Evolutionary conservation across 2,329 filamentous ascomycete species (phyloP), one percentile per base, ranked within the genome.

Genomic region (Cyclaneusma minus): DNA sequence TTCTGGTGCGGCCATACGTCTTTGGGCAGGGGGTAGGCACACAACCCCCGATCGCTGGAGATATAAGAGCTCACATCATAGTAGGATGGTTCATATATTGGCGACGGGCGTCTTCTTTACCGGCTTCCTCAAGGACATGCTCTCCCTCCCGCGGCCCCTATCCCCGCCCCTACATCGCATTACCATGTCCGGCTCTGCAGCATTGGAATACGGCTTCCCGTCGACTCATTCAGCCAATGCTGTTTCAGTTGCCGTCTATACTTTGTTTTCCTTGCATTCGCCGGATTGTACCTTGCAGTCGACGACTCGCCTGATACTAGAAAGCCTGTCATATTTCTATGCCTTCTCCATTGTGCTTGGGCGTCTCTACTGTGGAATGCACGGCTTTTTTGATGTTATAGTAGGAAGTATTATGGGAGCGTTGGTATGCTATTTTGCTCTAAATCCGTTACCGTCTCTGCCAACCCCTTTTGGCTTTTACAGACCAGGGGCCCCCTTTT

Each of bases 181-280:
- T 49, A 94, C 85, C 38, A 94, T 94, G 85, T 95, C 87, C 26
- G 85, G 85, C 3, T 93, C 83, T 4, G 85, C 82, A 3, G 84
- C 87, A 7, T 66, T 98, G 29, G 89, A 98, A 48, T 98, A 98
- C 48, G 89, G 89, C 12, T 95, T 95, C 41, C 89, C 89, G 0
- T 94, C 85, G 6, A 95, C 89, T 0, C 89, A 98, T 50, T 93
- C 85, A 9, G 89, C 89, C 25, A 98, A 98, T 50, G 89, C 89
- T 3, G 80, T 95, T 5, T 94, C 87, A 1, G 87, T 95, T 10
- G 82, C 84, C 18, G 66, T 92, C 4, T 94, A 93, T 49, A 74
- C 67, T 16, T 58, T 95, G 6, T 63, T 85, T 29, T 60, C 74
- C 24, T 56, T 95, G 11, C 67, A 66, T 35, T 66, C 65, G 14